Evolutionary conservation across 192 early-diverging fungal species (phyloP), one percentile per base, ranked within the genome.

Genomic region (Thamnidium elegans): DNA sequence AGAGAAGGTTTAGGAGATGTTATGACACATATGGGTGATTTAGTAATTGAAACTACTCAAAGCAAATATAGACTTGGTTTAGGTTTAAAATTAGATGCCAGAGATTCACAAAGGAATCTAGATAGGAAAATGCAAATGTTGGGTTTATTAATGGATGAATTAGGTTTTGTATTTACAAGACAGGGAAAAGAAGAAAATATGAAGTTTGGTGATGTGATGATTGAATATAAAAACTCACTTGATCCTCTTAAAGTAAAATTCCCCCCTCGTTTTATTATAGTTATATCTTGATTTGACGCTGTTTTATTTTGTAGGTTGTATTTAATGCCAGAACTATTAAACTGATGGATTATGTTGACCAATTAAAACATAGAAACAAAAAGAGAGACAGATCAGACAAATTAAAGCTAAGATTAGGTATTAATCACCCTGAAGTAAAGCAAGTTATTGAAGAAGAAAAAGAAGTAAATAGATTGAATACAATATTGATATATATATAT

Each of bases 111-210:
- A 30, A 68, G 78, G 17, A 71, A 65, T 7, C 46, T 79, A 47
- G 80, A 79, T 51, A 63, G 72, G 23, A 73, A 73, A 30, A 75
- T 82, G 75, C 80, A 79, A 55, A 58, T 82, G 15, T 79, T 82
- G 73, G 80, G 80, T 19, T 64, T 81, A 19, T 44, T 81, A 4
- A 68, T 78, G 52, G 80, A 81, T 61, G 80, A 81, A 45, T 55
- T 79, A 19, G 68, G 81, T 9, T 70, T 78, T 34, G 63, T 77
- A 20, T 70, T 74, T 36, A 74, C 71, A 7, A 75, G 81, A 21
- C 72, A 78, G 51, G 71, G 71, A 10, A 81, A 78, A 62, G 56
- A 68, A 20, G 81, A 82, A 54, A 75, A 63, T 13, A 74, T 79
- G 62, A 50, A 72, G 6, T 74, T 76, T 55, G 75, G 74, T 65